phyloP scores from a whole-genome alignment of 2,329 filamentous ascomycete species.

The Aureobasidium sp. region DNA sequence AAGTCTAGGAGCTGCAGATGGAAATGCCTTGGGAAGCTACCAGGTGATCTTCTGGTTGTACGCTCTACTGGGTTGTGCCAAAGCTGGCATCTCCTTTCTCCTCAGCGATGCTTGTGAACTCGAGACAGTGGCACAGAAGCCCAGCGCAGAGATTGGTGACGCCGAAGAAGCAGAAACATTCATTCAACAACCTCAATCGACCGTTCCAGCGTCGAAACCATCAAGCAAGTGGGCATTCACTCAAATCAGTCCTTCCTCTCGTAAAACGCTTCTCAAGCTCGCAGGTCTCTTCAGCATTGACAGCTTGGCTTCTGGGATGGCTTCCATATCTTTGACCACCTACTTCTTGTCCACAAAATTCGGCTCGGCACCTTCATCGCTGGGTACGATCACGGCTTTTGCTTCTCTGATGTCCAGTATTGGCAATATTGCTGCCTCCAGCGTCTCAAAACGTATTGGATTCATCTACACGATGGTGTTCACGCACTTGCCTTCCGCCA shows the following conservation, averaged over 20 bases:
- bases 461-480: conserved; percentile 54
- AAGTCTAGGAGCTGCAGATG: conserved; percentile 24
- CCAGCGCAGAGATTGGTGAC: conserved; percentile 18
- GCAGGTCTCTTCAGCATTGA: conserved; percentile 61
- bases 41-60: conserved; percentile 36
- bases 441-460: conserved; percentile 56
- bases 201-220: background rate
- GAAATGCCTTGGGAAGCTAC: conserved; percentile 30
- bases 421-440: conserved; percentile 44
- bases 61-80: conserved; percentile 31
- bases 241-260: conserved; percentile 47
- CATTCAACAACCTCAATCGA: background rate
- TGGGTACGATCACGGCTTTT: conserved; percentile 46
- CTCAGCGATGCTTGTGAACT: conserved; percentile 32
- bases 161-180: conserved; percentile 13
- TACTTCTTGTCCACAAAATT: conserved; percentile 51
- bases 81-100: conserved; percentile 28
- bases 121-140: conserved; percentile 18
- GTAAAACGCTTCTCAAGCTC: conserved; percentile 49
- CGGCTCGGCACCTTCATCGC: conserved; percentile 41
- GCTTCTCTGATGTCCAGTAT: conserved; percentile 34
- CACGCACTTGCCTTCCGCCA: conserved; percentile 55
- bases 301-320: conserved; percentile 58
- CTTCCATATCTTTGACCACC: conserved; percentile 43
- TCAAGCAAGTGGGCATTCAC: conserved; percentile 32